Conservation (phyloP, 129 eudicot genomes). For the Tanacetum coccineum region DNA sequence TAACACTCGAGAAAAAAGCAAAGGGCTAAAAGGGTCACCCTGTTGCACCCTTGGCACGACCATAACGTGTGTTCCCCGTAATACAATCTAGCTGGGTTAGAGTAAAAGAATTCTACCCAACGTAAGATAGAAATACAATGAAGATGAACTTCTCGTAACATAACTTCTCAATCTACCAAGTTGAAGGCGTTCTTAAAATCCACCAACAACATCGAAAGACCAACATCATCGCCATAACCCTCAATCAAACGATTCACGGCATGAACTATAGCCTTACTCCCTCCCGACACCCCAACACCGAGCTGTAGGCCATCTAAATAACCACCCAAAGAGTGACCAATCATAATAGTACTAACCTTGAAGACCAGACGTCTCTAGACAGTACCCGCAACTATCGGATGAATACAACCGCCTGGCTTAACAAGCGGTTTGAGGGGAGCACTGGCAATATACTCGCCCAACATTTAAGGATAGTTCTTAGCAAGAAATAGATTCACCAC, state of each 20-base stretch:
- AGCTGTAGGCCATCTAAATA: not conserved
- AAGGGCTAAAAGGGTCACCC: no score
- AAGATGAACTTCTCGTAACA: not conserved
- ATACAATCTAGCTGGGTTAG: not conserved
- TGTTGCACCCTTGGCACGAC: no score
- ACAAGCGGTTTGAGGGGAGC: not conserved
- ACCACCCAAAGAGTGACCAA: not conserved
- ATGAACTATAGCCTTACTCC: no score
- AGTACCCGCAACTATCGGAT: not conserved
- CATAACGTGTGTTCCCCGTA: no score
- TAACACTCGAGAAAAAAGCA: not conserved
- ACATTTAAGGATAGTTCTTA: not conserved
- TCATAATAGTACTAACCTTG: not conserved
- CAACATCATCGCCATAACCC: no score
- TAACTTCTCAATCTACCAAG: not conserved
- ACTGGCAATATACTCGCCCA: not conserved
- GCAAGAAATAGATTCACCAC: not conserved
- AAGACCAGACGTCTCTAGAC: not conserved
- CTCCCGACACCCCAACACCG: not conserved
- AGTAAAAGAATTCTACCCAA: not conserved
- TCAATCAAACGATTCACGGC: no score
- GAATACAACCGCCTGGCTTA: not conserved
- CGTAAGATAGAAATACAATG: not conserved
- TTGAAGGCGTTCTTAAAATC: not conserved
- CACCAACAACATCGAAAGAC: no score